A percentile compares a stretch with the other conserved stretches of the same genome.
Evolutionary conservation across 805 yeast genomes (phyloP).

Genomic region (Candida xiaguanensis): DNA sequence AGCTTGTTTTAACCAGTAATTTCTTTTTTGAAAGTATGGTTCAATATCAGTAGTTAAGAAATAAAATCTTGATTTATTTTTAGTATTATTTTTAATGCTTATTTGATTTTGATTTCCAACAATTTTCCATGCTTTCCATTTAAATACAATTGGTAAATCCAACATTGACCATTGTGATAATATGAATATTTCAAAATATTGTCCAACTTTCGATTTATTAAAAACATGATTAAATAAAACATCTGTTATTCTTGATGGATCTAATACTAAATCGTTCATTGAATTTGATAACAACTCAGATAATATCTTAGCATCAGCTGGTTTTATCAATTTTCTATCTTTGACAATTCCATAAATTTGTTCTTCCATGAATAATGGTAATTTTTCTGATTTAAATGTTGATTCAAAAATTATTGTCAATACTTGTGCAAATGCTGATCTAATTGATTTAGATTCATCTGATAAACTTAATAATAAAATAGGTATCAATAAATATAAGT

Average conservation of each 20-base stretch:
- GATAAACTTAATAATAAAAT: slow-evolving; percentile 50
- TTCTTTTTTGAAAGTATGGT: slow-evolving; percentile 36
- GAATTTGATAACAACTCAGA: slow-evolving; percentile 22
- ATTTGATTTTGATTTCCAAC: slow-evolving; percentile 18
- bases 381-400: slow-evolving; percentile 32
- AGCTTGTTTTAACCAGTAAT: slow-evolving; percentile 40
- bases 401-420: slow-evolving; percentile 27
- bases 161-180: slow-evolving; percentile 59
- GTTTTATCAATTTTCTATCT: slow-evolving; percentile 51
- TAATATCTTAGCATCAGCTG: slow-evolving; percentile 47
- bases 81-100: slow-evolving; percentile 7
- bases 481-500: slow-evolving; percentile 56
- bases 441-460: slow-evolving; percentile 48
- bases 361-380: slow-evolving; percentile 43
- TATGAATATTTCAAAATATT: slow-evolving; percentile 56
- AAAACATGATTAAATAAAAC: slow-evolving; percentile 27
- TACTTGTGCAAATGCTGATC: slow-evolving; percentile 28
- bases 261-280: slow-evolving; percentile 28
- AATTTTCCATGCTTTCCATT: slow-evolving; percentile 41
- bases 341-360: slow-evolving; percentile 55
- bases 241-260: slow-evolving; percentile 20
- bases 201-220: slow-evolving; percentile 49
- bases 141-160: slow-evolving; percentile 41
- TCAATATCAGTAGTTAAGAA: slow-evolving; percentile 29
- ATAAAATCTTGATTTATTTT: slow-evolving; percentile 29